Conservation (phyloP, 306 rosid species). For the Hippophae gyantsensis region DNA sequence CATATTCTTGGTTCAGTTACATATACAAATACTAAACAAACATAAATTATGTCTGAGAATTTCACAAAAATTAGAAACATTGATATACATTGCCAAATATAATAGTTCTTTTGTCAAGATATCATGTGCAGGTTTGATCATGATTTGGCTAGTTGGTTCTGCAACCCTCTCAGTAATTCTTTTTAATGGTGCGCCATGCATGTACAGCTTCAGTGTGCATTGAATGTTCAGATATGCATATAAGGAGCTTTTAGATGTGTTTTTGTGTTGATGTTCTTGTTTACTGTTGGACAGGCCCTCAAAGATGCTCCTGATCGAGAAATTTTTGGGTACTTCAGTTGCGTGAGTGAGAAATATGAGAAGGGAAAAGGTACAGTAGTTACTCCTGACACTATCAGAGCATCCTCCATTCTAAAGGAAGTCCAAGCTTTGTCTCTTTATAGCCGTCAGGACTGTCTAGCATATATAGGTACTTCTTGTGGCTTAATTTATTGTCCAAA, state of each 20-base stretch:
- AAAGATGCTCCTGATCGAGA: conserved; percentile 65
- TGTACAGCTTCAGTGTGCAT: neutral
- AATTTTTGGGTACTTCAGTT: conserved; percentile 61
- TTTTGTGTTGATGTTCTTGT: neutral
- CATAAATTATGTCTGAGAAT: too few relatives aligned
- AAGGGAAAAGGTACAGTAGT: conserved; percentile 79
- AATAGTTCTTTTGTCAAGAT: too few relatives aligned
- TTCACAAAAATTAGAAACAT: too few relatives aligned
- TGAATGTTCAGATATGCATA: conserved; percentile 1
- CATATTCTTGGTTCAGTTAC: too few relatives aligned
- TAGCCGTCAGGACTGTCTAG: conserved; percentile 60
- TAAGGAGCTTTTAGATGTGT: conserved; percentile 10
- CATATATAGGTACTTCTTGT: conserved; percentile 58
- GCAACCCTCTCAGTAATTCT: too few relatives aligned
- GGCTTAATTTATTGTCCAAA: neutral
- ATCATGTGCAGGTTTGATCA: too few relatives aligned
- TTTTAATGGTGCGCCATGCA: too few relatives aligned
- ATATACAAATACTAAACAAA: too few relatives aligned
- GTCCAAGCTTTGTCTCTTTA: conserved; percentile 47
- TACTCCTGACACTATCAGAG: conserved; percentile 84
- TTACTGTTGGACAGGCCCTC: conserved; percentile 57
- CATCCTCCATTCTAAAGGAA: conserved; percentile 77
- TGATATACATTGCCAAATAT: too few relatives aligned
- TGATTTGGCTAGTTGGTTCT: too few relatives aligned
- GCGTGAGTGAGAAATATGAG: conserved; percentile 43